Evolutionary conservation across 768 basidiomycete genomes (phyloP).

Genomic region (Gloeopeniophorella convolvens): DNA sequence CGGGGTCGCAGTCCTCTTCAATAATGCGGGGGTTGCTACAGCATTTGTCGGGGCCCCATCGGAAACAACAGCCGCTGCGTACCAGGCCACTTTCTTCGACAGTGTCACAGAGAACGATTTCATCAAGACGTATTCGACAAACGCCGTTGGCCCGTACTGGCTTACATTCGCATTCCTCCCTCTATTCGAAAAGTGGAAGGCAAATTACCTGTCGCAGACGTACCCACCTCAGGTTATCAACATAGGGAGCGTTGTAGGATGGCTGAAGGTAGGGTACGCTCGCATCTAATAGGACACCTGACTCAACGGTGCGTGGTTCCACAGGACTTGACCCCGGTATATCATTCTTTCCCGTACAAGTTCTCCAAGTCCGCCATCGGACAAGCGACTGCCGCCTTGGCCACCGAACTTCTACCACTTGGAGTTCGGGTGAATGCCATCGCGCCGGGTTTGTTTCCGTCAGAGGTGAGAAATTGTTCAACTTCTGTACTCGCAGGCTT

Average conservation of each 20-base stretch:
- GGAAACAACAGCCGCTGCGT: slow-evolving; percentile 31
- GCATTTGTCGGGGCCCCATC: slow-evolving; percentile 28
- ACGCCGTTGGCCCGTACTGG: slow-evolving; percentile 46
- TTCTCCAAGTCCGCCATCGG: slow-evolving; percentile 44
- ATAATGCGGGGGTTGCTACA: slow-evolving; percentile 37
- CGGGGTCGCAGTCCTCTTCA: slow-evolving; percentile 18
- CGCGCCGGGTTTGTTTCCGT: slow-evolving; percentile 31
- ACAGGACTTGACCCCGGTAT: too few relatives aligned
- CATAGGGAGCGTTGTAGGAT: slow-evolving; percentile 48
- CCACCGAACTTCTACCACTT: slow-evolving; percentile 42
- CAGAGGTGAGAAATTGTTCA: background rate
- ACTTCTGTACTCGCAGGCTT: too few relatives aligned
- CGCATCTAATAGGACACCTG: too few relatives aligned
- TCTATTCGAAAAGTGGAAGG: slow-evolving; percentile 43
- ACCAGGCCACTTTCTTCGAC: slow-evolving; percentile 35
- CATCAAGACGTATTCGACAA: slow-evolving; percentile 31
- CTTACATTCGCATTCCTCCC: slow-evolving; percentile 51
- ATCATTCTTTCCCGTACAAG: slow-evolving; percentile 38
- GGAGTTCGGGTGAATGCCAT: slow-evolving; percentile 47
- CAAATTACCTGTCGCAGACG: slow-evolving; percentile 25
- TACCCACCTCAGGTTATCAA: slow-evolving; percentile 44
- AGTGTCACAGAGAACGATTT: slow-evolving; percentile 33
- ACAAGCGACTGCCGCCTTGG: slow-evolving; percentile 39
- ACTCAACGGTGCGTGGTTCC: too few relatives aligned
- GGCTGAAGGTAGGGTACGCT: slow-evolving; percentile 39